A percentile compares a stretch with the other conserved stretches of the same genome.
Evolutionary conservation across 1,139 yeast species (phyloP).

Genomic region (Kurtzmaniella quercitrusa): DNA sequence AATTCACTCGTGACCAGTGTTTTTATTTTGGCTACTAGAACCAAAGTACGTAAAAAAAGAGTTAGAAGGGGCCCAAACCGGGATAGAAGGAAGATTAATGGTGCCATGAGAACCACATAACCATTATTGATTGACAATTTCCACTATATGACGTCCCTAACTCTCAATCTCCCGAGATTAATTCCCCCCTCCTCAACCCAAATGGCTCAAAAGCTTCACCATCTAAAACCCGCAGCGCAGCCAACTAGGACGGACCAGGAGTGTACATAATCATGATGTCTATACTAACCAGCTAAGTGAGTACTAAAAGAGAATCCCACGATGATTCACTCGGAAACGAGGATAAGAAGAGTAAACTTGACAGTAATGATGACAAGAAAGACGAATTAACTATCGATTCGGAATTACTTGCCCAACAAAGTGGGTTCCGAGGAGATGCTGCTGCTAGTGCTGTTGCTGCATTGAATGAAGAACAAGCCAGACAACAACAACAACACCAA

Average conservation of each 20-base stretch:
- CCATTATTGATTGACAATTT: too few relatives aligned
- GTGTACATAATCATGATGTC: not conserved
- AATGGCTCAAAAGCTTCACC: too few relatives aligned
- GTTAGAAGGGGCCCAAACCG: too few relatives aligned
- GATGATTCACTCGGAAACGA: constrained; percentile 14
- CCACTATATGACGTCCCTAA: too few relatives aligned
- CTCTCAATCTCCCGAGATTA: too few relatives aligned
- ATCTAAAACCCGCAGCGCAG: too few relatives aligned
- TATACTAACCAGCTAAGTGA: constrained; percentile 11
- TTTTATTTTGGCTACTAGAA: not conserved
- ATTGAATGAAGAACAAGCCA: constrained; percentile 3
- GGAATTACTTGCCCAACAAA: constrained; percentile 44
- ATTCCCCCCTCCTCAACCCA: too few relatives aligned
- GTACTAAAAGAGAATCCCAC: constrained; percentile 26
- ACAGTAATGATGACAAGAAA: constrained; percentile 17
- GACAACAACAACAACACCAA: constrained; percentile 3
- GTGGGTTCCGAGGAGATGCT: constrained; percentile 20
- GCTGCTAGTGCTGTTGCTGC: constrained; percentile 13
- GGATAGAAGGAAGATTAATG: too few relatives aligned
- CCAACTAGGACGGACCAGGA: not conserved
- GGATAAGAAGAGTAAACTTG: constrained; percentile 23
- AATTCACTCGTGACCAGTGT: constrained; percentile 7
- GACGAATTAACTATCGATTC: constrained; percentile 44
- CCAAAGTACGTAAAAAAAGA: not conserved
- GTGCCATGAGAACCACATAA: too few relatives aligned